Evolutionary conservation across 345 rosid genomes (phyloP), one percentile per base, ranked within the genome.

Genomic region (Corchorus capsularis): DNA sequence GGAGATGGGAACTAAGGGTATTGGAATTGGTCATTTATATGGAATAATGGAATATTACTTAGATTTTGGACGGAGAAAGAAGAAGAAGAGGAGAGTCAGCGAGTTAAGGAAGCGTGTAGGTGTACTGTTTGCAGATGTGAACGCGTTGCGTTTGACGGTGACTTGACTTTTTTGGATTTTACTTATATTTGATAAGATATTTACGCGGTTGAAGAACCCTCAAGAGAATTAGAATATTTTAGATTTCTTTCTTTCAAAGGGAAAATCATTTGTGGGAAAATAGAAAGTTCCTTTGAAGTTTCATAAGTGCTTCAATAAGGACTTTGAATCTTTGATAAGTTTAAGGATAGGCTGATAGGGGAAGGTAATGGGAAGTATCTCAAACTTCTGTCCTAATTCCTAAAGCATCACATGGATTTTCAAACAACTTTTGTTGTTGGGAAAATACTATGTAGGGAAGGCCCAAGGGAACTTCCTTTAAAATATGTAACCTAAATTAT

Each of bases 1-100:
- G 39, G 71, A 66, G 54, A 14, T 67, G 71, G 54, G 71, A 67
- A 50, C 59, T 8, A 16, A 49, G 59, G 72, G 72, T 69, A 12
- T 32, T 8, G 57, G 9, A 69, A 17, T 50, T 32, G 34, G 15
- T 11, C 59, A 14, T 46, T 13, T 66, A 22, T 17, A 49, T 7
- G 27, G 1, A 27, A 27, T 27, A 27, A 7, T n/a, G 6, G 15
- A n/a, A 57, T 45, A 4, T 4, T 3, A 54, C 6, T 45, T 39
- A 19, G 16, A 20, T 17, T 39, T 39, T 39, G 43, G 20, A 19
- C 45, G 12, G 20, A 19, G 9, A 11, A 20, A 20, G 16, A 4
- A n/a, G 10, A 11, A 7, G 54, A 6, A 3, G n/a, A 13, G 2
- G 72, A 27, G 37, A 35, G 72, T 69, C 72, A 50, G 72, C 72